Base-by-base conservation (phyloP, 345 rosid species). In the Mallotus nudiflorus region DNA sequence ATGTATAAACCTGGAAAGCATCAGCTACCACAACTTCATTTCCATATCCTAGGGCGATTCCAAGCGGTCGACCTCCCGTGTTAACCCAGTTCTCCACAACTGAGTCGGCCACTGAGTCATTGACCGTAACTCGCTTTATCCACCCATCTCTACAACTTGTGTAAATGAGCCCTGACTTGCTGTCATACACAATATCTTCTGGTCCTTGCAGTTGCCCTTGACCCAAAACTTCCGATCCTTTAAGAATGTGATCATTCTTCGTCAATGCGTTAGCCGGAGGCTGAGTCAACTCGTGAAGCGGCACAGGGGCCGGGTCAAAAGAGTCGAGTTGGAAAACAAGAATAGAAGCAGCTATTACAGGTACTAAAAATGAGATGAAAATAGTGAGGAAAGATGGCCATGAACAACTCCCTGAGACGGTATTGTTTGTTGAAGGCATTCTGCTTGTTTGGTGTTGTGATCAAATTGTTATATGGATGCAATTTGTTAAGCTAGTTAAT, bases 31-130 rank as follows among this genome's bases (percentile, higher is more conserved):
- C 69, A 4, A 94, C 31, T 54, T 87, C 91, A 0, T 73, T 42
- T 9, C 81, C 13, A 6, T 37, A 71, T 15, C 88, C 86, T 2
- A 87, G 61, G 31, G 84, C 91, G 33, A 94, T 25, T 6, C 98
- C 98, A 3, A 91, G 93, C 0, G 98, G 97, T 62, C 97, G 72
- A 3, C 97, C 98, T 2, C 95, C 89, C 9, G 96, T 94, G 63
- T 84, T 77, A 33, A 90, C 81, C 91, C 83, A 87, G 5, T 82
- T 76, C 58, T 87, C 86, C 6, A 89, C 81, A 29, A 74, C 77
- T 22, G 74, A 27, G 33, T 75, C 81, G 16, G 42, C 10, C 11
- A 70, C 74, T 8, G 92, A 81, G 62, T 85, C 83, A n/a, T 73
- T 82, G 37, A 83, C 56, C 69, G 49, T 75, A 72, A 91, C 85